A percentile compares a stretch with the other conserved stretches of the same genome.
These are phyloP conservation scores for Phytopythium chamaehyphon DNA, from an alignment of 352 stramenopile species.

Conservation along the genomic window DNA sequence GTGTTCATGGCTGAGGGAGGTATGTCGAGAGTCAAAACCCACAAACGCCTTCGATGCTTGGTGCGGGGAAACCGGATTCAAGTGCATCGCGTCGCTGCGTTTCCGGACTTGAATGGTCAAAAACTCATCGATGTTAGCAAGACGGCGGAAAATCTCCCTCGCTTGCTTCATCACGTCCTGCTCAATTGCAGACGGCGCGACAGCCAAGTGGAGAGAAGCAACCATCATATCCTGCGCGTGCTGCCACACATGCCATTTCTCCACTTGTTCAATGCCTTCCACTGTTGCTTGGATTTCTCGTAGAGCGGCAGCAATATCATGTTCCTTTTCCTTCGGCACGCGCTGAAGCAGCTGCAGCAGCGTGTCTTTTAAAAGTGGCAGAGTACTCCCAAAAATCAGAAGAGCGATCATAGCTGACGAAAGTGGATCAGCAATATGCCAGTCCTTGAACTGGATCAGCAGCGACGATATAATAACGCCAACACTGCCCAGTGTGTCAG, in stretches of 20 bases:
- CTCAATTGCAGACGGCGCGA: slow-evolving; percentile 38
- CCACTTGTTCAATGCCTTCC: slow-evolving; percentile 35
- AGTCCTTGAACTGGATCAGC: slow-evolving; percentile 80
- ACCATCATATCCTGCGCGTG: slow-evolving; percentile 60
- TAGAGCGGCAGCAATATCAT: slow-evolving; percentile 37
- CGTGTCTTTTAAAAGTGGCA: slow-evolving; percentile 74
- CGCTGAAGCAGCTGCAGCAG: slow-evolving; percentile 69
- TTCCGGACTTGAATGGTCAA: slow-evolving; percentile 42
- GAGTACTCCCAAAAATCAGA: slow-evolving; percentile 79
- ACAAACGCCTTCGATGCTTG: neutral
- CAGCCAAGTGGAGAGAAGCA: slow-evolving; percentile 54
- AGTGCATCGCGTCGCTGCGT: neutral
- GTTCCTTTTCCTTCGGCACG: slow-evolving; percentile 51
- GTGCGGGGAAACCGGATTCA: neutral
- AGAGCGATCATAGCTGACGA: slow-evolving; percentile 83
- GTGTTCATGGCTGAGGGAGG: slow-evolving; percentile 11
- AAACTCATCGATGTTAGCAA: slow-evolving; percentile 40
- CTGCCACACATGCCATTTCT: slow-evolving; percentile 75
- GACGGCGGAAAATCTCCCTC: slow-evolving; percentile 39
- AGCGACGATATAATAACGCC: slow-evolving; percentile 87
- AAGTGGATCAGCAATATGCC: slow-evolving; percentile 78
- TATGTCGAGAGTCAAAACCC: neutral
- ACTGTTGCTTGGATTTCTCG: slow-evolving; percentile 41
- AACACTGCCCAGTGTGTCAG: slow-evolving; percentile 85
- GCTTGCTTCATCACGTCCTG: slow-evolving; percentile 53